Evolutionary conservation across 176 grass and related monocot genomes (phyloP).

Genomic region (Poa pratensis): DNA sequence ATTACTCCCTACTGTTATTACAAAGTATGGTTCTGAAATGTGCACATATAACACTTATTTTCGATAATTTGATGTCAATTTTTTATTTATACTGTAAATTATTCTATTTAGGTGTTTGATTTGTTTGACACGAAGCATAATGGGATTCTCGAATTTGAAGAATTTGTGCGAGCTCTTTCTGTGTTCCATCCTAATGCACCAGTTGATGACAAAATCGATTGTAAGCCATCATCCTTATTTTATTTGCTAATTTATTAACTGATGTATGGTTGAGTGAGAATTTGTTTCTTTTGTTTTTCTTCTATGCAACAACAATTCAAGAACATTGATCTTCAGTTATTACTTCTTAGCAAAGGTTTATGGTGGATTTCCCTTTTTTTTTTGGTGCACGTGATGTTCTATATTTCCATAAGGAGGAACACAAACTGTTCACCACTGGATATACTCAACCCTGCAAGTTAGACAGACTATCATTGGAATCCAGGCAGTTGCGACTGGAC

Average conservation of each 20-base stretch:
- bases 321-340: conserved; percentile 15
- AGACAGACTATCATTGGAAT: background rate
- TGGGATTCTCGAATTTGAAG: conserved; percentile 79
- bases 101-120: conserved; percentile 68
- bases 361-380: background rate
- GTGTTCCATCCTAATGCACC: conserved; percentile 83
- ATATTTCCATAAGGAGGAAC: background rate
- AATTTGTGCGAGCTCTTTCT: conserved; percentile 78
- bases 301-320: background rate
- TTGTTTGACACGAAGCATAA: conserved; percentile 83
- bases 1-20: background rate
- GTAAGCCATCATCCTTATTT: conserved; percentile 50
- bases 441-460: background rate
- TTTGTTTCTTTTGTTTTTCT: background rate
- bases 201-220: conserved; percentile 79
- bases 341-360: background rate
- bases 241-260: background rate
- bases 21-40: conserved; percentile 10
- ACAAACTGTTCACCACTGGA: background rate
- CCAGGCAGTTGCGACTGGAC: conserved; percentile 20
- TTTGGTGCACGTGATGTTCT: background rate
- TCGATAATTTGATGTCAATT: conserved; percentile 6
- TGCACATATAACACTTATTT: background rate
- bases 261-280: background rate
- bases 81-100: conserved; percentile 34